Evolutionary conservation across 176 grass and related monocot species (phyloP).

Genomic region (Bromus sterilis): DNA sequence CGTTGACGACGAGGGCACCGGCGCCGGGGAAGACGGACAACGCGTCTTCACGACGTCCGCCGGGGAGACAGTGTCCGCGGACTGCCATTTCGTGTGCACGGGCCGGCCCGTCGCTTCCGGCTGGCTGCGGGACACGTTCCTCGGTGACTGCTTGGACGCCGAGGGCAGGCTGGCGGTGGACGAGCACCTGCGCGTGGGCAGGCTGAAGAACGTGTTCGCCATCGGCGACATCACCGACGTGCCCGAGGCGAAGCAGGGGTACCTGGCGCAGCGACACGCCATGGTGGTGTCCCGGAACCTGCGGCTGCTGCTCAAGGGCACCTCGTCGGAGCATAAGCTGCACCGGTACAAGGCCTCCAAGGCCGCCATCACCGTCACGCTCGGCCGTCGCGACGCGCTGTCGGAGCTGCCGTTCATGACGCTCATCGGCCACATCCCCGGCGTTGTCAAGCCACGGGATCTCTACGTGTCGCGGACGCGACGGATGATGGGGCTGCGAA

Average conservation of each 20-base stretch:
- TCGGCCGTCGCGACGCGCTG: constrained; percentile 50
- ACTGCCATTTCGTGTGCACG: constrained; percentile 46
- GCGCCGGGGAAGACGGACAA: neutral
- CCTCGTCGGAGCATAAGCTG: constrained; percentile 43
- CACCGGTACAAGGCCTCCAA: constrained; percentile 48
- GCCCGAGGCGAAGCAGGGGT: constrained; percentile 54
- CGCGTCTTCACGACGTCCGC: constrained; percentile 45
- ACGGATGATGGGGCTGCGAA: constrained; percentile 67
- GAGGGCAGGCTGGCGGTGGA: constrained; percentile 30
- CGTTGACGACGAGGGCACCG: neutral
- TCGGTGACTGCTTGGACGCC: constrained; percentile 20
- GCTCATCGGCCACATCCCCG: constrained; percentile 39
- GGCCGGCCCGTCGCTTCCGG: constrained; percentile 29
- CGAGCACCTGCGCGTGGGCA: constrained; percentile 39
- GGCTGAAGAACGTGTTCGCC: constrained; percentile 51
- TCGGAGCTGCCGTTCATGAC: constrained; percentile 70
- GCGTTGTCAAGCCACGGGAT: constrained; percentile 46
- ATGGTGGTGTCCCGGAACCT: constrained; percentile 64
- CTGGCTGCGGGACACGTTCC: constrained; percentile 36
- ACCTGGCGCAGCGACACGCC: constrained; percentile 54
- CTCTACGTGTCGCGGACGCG: constrained; percentile 43
- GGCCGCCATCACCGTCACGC: constrained; percentile 23
- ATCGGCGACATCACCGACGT: constrained; percentile 55
- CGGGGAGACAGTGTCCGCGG: constrained; percentile 44
- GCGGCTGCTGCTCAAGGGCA: constrained; percentile 37